Evolutionary conservation across 2,329 filamentous ascomycete genomes (phyloP), one percentile per base, ranked within the genome.

Genomic region (Penicillium sp.): DNA sequence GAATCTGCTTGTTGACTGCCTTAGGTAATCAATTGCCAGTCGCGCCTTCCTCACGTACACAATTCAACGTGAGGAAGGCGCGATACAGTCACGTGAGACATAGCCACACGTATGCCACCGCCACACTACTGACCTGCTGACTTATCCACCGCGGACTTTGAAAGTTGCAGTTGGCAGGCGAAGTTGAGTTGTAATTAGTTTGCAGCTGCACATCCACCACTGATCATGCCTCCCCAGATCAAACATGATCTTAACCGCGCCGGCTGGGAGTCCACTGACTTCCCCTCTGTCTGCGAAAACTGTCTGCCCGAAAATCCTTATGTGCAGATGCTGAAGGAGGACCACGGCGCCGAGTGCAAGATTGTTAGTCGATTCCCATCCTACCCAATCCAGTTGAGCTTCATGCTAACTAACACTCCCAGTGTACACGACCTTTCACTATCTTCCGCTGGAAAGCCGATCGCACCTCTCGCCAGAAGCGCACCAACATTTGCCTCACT

Each of bases 271-370:
- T 89, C 91, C 4, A 78, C 75, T 17, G 77, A 79, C 56, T 79
- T 79, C 34, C 77, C 77, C 2, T 79, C 77, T 2, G 76, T 78
- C 13, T 79, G 84, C 78, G 94, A 99, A 75, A 91, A 87, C 68
- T 99, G 94, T 71, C 83, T 99, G 2, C 92, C 93, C 13, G 92
- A 96, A 56, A 97, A 97, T 66, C 93, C 93, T 2, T 99, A 96
- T 68, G 94, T 99, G 36, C 94, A 97, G 75, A 97, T 99, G 92
- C 81, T 99, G 54, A 99, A 99, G 75, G 91, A 97, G 69, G 93
- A 99, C 72, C 87, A 95, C 66, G 94, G 91, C 64, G 90, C 88
- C 51, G 88, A 92, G 75, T 91, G 89, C 81, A 89, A 89, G 78
- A 78, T 89, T 60, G 68, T 72, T 65, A 54, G 68, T 65, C 10